Base-by-base conservation (phyloP, 2,329 filamentous ascomycete species). In the Helicocarpus griseus region DNA sequence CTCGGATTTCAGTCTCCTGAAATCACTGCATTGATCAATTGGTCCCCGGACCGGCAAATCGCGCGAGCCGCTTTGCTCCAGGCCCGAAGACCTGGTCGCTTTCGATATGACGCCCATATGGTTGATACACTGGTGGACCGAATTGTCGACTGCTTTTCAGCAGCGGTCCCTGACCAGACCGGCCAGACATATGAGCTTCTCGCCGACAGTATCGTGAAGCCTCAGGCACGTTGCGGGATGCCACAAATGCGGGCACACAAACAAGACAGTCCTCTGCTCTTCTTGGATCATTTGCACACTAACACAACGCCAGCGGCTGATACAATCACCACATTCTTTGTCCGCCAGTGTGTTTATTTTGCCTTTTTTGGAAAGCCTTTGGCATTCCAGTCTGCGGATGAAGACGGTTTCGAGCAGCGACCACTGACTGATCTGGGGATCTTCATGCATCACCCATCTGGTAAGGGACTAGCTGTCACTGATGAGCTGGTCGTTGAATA, bases 261-360 rank as follows among this genome's bases (percentile, higher is more conserved):
- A 22, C 51, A 59, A 40, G 56, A 63, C 53, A 50, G 38, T 28
- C 47, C 41, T 17, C 41, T 54, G 7, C 54, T 61, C 22, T 63
- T 61, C 50, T 11, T 61, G 3, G 54, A 61, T 43, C 39, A 44
- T 51, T 14, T 61, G 19, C 50, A 59, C 33, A 17, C 17, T 9
- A 11, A 39, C 17, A 11, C 17, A 21, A 5, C 13, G 36, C 17
- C 36, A 4, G 44, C 46, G 1, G 53, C 53, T 9, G 48, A 55
- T 22, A 36, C 53, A 21, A 50, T 59, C 35, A 57, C 56, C 44
- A 59, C 50, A 36, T 54, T 57, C 43, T 61, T 60, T 50, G 54
- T 63, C 21, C 43, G 57, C 13, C 49, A 51, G 26, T 61, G 56
- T 56, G 53, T 63, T 26, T 62, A 62, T 56, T 57, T 60, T 24